Evolutionary conservation across 2,329 filamentous ascomycete species (phyloP), one percentile per base, ranked within the genome.

Genomic region (Cryphonectria nitschkei): DNA sequence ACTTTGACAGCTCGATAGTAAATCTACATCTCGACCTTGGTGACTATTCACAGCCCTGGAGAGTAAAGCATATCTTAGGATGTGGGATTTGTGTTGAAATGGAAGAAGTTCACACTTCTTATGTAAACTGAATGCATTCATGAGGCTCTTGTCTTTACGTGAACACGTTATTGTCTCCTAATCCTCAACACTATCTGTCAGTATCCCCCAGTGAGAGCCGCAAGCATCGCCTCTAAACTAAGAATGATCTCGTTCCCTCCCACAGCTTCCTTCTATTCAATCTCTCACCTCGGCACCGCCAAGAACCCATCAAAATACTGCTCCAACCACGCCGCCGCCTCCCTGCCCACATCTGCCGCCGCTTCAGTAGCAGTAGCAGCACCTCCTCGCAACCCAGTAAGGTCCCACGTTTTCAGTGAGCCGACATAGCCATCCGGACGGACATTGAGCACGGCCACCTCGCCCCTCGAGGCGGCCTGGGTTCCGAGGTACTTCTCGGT

Each of bases 341-440:
- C 82, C 22, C 29, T 29, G 22, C 72, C 72, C 22, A 62, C 41
- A 5, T 34, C 54, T 43, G 46, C 46, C 1, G 16, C 43, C 6
- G 43, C 43, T 16, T 50, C 43, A 50, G 43, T 16, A 46, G 37
- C 43, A 46, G 43, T 4, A 46, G 19, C 43, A 50, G 43, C 6
- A 50, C 83, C 78, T 54, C n/a, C 61, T 11, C 7, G 39, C 13
- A 85, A 85, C 7, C 84, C 79, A 61, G 84, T 84, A 68, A 85
- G 84, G 39, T 84, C 76, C 85, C 85, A 87, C 52, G 84, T 80
- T 56, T 84, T 81, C 32, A 92, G 79, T 22, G 86, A 88, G 1
- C 91, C 92, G 6, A 93, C 88, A 77, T 93, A 94, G 13, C 92
- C 92, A 79, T 94, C 92, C 0, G 92, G 92, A 6, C 92, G 85